Conservation (phyloP, 2,329 filamentous ascomycete genomes). For the Cryoendolithus antarcticus region DNA sequence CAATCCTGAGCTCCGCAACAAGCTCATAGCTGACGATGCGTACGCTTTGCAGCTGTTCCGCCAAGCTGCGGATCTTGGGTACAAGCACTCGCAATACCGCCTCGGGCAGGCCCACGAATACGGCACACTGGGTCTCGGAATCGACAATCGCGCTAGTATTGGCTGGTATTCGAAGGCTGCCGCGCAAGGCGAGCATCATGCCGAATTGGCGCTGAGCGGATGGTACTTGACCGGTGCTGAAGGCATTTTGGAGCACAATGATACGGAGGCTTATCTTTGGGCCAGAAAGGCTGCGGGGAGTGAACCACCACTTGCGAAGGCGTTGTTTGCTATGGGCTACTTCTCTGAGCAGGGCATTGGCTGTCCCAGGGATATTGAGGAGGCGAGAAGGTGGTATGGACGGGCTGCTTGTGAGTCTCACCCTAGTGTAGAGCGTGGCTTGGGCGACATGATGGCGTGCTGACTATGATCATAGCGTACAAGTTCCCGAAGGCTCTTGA, state of each 20-base stretch:
- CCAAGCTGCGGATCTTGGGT: conserved; percentile 76
- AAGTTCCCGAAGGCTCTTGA: conserved; percentile 90
- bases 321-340: conserved; percentile 96
- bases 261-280: conserved; percentile 96
- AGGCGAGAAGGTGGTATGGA: conserved; percentile 98
- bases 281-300: conserved; percentile 83
- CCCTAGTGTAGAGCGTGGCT: no score
- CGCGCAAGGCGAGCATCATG: conserved; percentile 86
- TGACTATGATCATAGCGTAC: conserved; percentile 54
- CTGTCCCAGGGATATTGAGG: conserved; percentile 71
- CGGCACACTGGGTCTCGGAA: conserved; percentile 65
- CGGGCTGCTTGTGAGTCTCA: conserved; percentile 84
- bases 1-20: conserved; percentile 45
- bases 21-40: conserved; percentile 65
- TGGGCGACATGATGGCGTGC: no score
- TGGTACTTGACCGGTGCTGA: conserved; percentile 80
- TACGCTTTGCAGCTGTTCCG: conserved; percentile 75
- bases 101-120: conserved; percentile 85
- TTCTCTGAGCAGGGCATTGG: conserved; percentile 95
- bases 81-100: conserved; percentile 89
- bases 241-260: conserved; percentile 77
- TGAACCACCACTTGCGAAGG: conserved; percentile 65
- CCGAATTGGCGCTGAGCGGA: conserved; percentile 50
- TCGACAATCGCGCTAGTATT: conserved; percentile 76
- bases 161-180: conserved; percentile 90